phyloP scores from a whole-genome alignment of 139 green algal species.

The Chlamydomonas sphaeroides region DNA sequence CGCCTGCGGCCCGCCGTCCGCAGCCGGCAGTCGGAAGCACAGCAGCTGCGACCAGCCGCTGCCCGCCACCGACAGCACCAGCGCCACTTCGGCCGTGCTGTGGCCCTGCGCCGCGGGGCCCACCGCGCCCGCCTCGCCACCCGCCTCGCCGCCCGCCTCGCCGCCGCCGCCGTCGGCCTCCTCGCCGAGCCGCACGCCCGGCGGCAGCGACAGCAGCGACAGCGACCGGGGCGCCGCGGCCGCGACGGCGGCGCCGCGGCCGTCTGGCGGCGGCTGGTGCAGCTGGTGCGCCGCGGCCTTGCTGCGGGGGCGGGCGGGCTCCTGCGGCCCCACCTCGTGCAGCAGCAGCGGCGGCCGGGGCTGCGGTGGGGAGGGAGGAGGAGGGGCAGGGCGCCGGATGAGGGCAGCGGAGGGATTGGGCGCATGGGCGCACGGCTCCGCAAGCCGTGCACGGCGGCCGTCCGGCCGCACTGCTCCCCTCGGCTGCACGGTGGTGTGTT shows the following conservation, averaged over 20 bases:
- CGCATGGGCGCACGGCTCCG: too few relatives aligned
- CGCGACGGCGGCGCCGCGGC: constrained; percentile 28
- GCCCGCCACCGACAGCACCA: constrained; percentile 40
- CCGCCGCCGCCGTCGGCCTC: background rate
- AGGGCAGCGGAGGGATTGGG: too few relatives aligned
- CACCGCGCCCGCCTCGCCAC: background rate
- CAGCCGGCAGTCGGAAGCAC: background rate
- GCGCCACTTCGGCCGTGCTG: background rate
- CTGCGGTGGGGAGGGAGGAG: background rate
- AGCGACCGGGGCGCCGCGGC: constrained; percentile 47
- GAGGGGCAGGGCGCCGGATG: too few relatives aligned
- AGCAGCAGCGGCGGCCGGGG: background rate
- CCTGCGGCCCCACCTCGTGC: background rate
- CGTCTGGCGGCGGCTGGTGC: background rate
- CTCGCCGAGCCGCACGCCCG: background rate
- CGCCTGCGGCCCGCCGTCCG: too few relatives aligned
- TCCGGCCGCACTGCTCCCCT: too few relatives aligned
- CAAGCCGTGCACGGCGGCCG: too few relatives aligned
- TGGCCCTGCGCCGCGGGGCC: background rate
- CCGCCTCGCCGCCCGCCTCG: background rate
- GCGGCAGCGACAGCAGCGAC: constrained; percentile 70
- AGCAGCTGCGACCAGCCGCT: constrained; percentile 37
- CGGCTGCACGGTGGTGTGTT: too few relatives aligned
- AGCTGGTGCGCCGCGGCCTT: constrained; percentile 49
- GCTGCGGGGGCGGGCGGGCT: background rate